A percentile compares a stretch with the other conserved stretches of the same genome.
Conservation (phyloP, 805 yeast species). For the Zygoascus flipseniorum region DNA sequence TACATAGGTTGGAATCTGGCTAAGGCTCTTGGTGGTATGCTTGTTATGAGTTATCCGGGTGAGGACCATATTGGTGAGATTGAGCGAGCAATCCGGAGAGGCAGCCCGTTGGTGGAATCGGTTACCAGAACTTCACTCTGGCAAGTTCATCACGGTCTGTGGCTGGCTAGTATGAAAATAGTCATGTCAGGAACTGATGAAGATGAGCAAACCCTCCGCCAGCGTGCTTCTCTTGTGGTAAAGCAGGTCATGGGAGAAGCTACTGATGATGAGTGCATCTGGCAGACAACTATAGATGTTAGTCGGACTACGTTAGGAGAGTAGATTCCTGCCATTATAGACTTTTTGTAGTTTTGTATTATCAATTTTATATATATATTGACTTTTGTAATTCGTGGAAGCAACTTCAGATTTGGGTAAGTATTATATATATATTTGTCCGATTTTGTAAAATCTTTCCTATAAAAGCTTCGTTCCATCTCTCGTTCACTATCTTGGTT, state of each 20-base stretch:
- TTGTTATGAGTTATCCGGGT: constrained; percentile 35
- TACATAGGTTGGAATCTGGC: constrained; percentile 33
- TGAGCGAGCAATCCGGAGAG: constrained; percentile 17
- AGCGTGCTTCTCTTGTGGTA: constrained; percentile 21
- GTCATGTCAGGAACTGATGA: constrained; percentile 26
- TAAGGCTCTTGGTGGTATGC: constrained; percentile 35
- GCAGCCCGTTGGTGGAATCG: constrained; percentile 20
- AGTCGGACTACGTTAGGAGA: constrained; percentile 15
- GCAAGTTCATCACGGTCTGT: constrained; percentile 37
- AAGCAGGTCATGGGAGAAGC: constrained; percentile 19
- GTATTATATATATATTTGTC: not conserved
- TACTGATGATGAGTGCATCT: constrained; percentile 15
- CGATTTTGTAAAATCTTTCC: too few relatives aligned
- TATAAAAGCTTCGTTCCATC: too few relatives aligned
- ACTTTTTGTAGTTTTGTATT: not conserved
- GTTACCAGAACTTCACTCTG: constrained; percentile 30
- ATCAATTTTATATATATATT: not conserved
- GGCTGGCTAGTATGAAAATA: constrained; percentile 32
- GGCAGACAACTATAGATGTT: constrained; percentile 32
- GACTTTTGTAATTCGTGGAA: too few relatives aligned
- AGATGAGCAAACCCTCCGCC: constrained; percentile 28
- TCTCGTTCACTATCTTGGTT: not conserved
- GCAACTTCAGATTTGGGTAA: constrained; percentile 1
- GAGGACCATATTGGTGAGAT: constrained; percentile 26
- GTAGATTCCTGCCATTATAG: not conserved